These are phyloP conservation scores for Pichia kluyveri DNA, from an alignment of 805 yeast species.

Conservation along the genomic window DNA sequence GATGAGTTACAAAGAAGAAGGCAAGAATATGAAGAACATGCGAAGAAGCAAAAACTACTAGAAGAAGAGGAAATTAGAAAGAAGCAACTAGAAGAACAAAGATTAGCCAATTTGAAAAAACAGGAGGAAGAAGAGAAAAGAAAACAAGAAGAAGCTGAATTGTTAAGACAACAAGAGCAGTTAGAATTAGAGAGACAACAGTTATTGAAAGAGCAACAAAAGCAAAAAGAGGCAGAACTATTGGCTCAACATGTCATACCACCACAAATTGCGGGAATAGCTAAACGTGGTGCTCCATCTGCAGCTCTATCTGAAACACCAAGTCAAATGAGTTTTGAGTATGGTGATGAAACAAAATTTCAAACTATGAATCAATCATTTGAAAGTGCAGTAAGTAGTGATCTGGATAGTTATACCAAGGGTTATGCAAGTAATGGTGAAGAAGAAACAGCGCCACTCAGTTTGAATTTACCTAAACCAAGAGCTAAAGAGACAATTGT, in stretches of 20 bases:
- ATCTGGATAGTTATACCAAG: slow-evolving; percentile 2
- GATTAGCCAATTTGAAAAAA: not conserved
- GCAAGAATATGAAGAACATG: not conserved
- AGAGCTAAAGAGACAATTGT: not conserved
- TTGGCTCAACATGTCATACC: not conserved
- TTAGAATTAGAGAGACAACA: not conserved
- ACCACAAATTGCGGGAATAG: not conserved
- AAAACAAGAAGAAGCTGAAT: not conserved
- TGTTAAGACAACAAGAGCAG: not conserved
- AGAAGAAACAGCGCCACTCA: slow-evolving; percentile 6
- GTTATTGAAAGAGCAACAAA: not conserved
- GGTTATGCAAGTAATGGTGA: slow-evolving; percentile 4
- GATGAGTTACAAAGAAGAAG: not conserved
- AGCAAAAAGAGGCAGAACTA: not conserved
- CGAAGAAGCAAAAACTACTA: slow-evolving; percentile 1
- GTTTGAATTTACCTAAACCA: slow-evolving; percentile 1
- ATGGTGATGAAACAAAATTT: slow-evolving; percentile 4
- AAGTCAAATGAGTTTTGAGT: slow-evolving; percentile 8
- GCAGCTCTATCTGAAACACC: slow-evolving; percentile 1
- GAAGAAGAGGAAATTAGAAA: not conserved
- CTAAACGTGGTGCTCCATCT: slow-evolving; percentile 4
- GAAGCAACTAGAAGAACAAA: not conserved
- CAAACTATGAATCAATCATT: not conserved
- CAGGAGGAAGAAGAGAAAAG: slow-evolving; percentile 1
- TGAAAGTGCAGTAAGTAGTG: slow-evolving; percentile 1